Base-by-base conservation (phyloP, 2,329 filamentous ascomycete species). In the Chaetomiaceae sp. region DNA sequence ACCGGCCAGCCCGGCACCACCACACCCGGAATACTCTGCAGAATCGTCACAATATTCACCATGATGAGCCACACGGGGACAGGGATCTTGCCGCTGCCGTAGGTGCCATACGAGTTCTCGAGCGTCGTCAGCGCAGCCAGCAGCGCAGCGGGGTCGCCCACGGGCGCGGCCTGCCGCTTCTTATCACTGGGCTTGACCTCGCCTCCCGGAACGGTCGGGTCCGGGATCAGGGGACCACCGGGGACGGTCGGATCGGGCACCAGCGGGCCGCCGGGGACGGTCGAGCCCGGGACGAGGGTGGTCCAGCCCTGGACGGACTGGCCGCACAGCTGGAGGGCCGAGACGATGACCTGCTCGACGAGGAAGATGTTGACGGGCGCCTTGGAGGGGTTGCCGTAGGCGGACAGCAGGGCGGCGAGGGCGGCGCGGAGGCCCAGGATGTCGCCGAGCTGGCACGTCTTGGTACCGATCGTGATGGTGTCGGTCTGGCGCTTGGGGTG, bases 251-350 rank as follows among this genome's bases (percentile, higher is more conserved):
- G 59, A 48, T 68, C 67, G 22, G 69, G 68, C 12, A 45, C 57
- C 20, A 71, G 50, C 20, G 58, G 53, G 3, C 62, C 68, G 29
- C 67, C 67, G 8, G 68, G 65, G 51, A 66, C 47, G 23, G 62
- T 50, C 22, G 55, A 57, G 42, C 59, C 62, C 17, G 64, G 64
- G 8, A 60, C 55, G 40, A 64, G 23, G 34, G 53, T 55, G 11
- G 59, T 56, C 61, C 63, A 64, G 51, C 63, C 63, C 14, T 47
- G n/a, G 43, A 63, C 56, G 22, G 48, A 25, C 66, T 60, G 53
- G 39, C 56, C 56, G 54, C 61, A 63, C 36, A 59, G 33, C 48
- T 60, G 54, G 27, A 66, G 59, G 34, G 60, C 59, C 8, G 60
- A 48, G 55, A 62, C 63, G 44, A 65, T 56, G 42, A 60, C 44